Evolutionary conservation across 148 eudicot species (phyloP).

Genomic region (Gaultheria prostrata): DNA sequence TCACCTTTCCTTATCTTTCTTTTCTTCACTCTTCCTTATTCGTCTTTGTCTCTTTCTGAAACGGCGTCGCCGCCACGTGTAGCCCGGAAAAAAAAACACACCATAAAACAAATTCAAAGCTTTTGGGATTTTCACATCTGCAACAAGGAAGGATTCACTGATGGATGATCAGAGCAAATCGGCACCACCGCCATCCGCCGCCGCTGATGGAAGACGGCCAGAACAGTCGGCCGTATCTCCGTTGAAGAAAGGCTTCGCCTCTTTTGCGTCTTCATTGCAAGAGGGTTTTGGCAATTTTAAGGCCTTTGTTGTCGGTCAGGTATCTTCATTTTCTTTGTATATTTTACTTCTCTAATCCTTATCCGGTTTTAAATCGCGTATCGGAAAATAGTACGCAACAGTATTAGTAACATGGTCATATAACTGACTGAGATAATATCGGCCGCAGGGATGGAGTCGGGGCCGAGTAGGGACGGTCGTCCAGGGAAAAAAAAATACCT

Average conservation of each 20-base stretch:
- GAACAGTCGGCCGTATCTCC: constrained; percentile 9
- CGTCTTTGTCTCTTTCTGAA: not conserved
- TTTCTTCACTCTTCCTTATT: not conserved
- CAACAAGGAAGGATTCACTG: not conserved
- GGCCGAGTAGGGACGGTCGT: too few relatives aligned
- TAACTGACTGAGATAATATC: too few relatives aligned
- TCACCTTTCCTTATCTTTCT: not conserved
- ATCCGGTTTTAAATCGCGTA: too few relatives aligned
- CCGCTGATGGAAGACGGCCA: not conserved
- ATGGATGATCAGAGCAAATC: constrained; percentile 14
- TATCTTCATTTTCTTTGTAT: not conserved
- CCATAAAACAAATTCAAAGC: not conserved
- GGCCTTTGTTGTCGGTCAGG: constrained; percentile 49
- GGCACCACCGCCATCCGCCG: not conserved
- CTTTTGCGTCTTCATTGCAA: constrained; percentile 27
- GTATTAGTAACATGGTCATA: too few relatives aligned
- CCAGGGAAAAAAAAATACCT: too few relatives aligned
- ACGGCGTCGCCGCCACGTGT: not conserved
- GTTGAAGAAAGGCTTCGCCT: constrained; percentile 29
- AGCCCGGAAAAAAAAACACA: not conserved
- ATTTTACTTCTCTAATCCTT: not conserved
- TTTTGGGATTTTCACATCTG: not conserved
- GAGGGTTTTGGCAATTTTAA: constrained; percentile 39
- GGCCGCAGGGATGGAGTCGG: too few relatives aligned
- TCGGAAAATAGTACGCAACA: too few relatives aligned